Base-by-base conservation (phyloP, 2,329 filamentous ascomycete genomes). In the Penicillium polonicum region DNA sequence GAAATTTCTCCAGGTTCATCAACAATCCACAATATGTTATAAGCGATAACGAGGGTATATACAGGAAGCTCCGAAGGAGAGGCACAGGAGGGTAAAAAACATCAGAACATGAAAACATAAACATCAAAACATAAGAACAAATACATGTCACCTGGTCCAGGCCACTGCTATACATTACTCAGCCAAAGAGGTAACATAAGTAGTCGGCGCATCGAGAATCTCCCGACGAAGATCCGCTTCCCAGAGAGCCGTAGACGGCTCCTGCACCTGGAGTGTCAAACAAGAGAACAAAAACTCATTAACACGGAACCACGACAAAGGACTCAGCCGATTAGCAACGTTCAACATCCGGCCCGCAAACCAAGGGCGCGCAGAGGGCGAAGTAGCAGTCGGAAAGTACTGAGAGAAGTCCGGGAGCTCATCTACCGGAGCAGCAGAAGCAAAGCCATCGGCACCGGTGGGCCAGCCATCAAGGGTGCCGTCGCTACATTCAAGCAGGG, bases 301-400 rank as follows among this genome's bases (percentile, higher is more conserved):
- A n/a, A 78, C 58, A 3, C 58, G 65, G 55, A 72, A 63, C 71
- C 75, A 77, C 4, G 66, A 72, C 7, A 67, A 60, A 13, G 66
- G 57, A 23, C 69, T 64, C 19, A 77, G 50, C 17, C 74, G 69
- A 52, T 75, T 76, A 4, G 72, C 72, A 42, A 77, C 65, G 52
- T 76, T 76, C 45, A 77, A 56, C 73, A 77, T 76, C 8, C 74
- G 70, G 1, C 73, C 72, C 2, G 69, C 71, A 51, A 76, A 75
- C 74, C 75, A 77, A 2, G 74, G 75, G 19, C 74, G 67, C 21
- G 67, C 66, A 31, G 65, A 71, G 10, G 69, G 65, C 4, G 71
- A 68, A 9, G 50, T 56, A 17, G 61, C 62, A 1, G 57, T 58
- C 1, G 65, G 57, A 2, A 67, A 69, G 41, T 73, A 72, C 48